Percentiles rank a stretch among this genome's conserved stretches.
Conservation (phyloP, 805 yeast genomes). For the Candida coquimbonensis region DNA sequence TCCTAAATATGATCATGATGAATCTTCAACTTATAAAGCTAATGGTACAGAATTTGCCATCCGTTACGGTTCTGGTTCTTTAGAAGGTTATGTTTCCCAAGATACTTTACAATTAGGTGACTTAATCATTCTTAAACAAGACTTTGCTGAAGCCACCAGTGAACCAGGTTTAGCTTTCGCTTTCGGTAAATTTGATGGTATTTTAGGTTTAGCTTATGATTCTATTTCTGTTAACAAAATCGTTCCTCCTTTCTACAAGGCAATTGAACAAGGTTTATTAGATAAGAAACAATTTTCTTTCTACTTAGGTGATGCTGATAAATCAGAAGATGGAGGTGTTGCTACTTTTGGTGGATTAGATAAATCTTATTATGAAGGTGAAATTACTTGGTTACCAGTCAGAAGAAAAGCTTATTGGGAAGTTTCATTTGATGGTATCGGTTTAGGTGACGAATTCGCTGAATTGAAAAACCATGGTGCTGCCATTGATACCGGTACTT, state of each 20-base stretch:
- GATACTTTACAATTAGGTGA: conserved; percentile 80
- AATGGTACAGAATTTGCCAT: conserved; percentile 85
- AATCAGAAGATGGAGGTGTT: conserved; percentile 73
- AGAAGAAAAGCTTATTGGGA: conserved; percentile 99
- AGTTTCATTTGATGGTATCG: conserved; percentile 85
- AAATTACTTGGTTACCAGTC: conserved; percentile 92
- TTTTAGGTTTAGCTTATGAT: conserved; percentile 90
- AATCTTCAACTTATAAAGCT: conserved; percentile 76
- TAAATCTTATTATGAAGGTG: conserved; percentile 65
- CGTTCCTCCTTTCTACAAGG: conserved; percentile 92
- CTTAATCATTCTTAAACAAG: conserved; percentile 78
- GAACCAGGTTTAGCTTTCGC: conserved; percentile 99
- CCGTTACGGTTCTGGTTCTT: conserved; percentile 87
- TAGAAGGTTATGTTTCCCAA: conserved; percentile 88
- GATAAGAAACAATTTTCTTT: conserved; percentile 86
- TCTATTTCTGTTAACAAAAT: conserved; percentile 82
- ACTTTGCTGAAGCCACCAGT: conserved; percentile 93
- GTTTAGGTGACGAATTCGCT: conserved; percentile 89
- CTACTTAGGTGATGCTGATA: conserved; percentile 74
- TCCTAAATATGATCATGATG: conserved; percentile 77
- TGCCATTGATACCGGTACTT: conserved; percentile 98
- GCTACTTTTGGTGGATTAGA: conserved; percentile 96
- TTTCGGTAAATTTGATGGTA: conserved; percentile 97
- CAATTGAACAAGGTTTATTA: conserved; percentile 70
- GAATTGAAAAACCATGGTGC: conserved; percentile 81